Percentiles rank a stretch among this genome's conserved stretches.
Evolutionary conservation across 148 eudicot genomes (phyloP).

Genomic region (Chenopodium album): DNA sequence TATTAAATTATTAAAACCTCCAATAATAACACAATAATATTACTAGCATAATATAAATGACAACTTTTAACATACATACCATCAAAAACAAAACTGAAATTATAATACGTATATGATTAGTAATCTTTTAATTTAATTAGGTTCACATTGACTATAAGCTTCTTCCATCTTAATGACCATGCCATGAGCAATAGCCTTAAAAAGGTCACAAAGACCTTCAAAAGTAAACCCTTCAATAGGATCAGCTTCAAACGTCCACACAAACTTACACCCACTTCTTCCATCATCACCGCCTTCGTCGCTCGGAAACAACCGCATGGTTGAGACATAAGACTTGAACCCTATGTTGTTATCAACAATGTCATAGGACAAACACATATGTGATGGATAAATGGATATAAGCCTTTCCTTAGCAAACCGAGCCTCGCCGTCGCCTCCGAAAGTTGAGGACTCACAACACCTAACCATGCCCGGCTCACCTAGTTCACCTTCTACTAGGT

Average conservation of each 20-base stretch:
- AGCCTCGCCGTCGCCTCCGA: background rate
- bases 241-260: conserved; percentile 46
- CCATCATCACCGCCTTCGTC: conserved; percentile 12
- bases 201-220: conserved; percentile 17
- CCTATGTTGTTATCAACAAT: conserved; percentile 38
- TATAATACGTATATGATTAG: too few species aligned
- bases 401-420: conserved; percentile 48
- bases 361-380: conserved; percentile 36
- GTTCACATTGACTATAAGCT: conserved; percentile 6
- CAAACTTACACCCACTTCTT: conserved; percentile 30
- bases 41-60: too few species aligned
- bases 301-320: conserved; percentile 24
- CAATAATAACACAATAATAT: too few species aligned
- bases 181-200: conserved; percentile 18
- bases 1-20: too few species aligned
- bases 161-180: conserved; percentile 33
- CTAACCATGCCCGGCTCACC: conserved; percentile 45
- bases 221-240: conserved; percentile 35
- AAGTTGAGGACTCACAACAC: conserved; percentile 36
- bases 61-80: too few species aligned
- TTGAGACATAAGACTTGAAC: conserved; percentile 32
- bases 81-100: too few species aligned
- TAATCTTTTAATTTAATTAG: background rate
- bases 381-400: conserved; percentile 29
- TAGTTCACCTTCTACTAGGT: conserved; percentile 33